phyloP scores from a whole-genome alignment of 805 yeast species.

The Lachancea fermentati region DNA sequence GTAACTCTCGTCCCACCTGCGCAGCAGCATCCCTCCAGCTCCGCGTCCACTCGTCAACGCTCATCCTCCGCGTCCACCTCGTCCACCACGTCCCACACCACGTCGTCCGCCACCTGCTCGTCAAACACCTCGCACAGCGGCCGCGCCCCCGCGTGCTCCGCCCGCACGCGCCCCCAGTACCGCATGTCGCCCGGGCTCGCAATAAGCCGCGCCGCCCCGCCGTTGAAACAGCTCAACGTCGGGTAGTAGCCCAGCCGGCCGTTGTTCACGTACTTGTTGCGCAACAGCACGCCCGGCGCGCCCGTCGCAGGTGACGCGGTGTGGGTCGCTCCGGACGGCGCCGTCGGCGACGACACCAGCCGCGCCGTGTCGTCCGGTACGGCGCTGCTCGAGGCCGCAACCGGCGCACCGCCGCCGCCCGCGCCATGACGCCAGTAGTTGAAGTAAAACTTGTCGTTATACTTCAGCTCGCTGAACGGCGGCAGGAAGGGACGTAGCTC shows the following conservation, averaged over 20 bases:
- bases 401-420: background rate
- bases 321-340: background rate
- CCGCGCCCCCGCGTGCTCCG: constrained; percentile 38
- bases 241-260: constrained; percentile 90
- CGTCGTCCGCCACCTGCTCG: constrained; percentile 72
- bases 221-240: constrained; percentile 73
- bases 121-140: constrained; percentile 57
- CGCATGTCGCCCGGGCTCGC: constrained; percentile 57
- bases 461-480: constrained; percentile 56
- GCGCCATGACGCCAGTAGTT: constrained; percentile 30
- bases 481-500: constrained; percentile 73
- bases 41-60: background rate
- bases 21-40: no score
- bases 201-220: constrained; percentile 68
- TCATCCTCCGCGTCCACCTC: constrained; percentile 57
- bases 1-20: no score
- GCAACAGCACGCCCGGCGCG: constrained; percentile 25
- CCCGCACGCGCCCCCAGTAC: constrained; percentile 29
- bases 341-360: no score
- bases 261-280: constrained; percentile 55
- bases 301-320: background rate
- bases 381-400: constrained; percentile 1
- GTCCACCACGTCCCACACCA: constrained; percentile 77
- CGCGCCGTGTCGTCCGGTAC: constrained; percentile 1
- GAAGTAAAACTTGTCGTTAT: constrained; percentile 34